These are phyloP conservation scores for Anthostomella pinea DNA, from an alignment of 2,329 filamentous ascomycete genomes.

Conservation along the genomic window DNA sequence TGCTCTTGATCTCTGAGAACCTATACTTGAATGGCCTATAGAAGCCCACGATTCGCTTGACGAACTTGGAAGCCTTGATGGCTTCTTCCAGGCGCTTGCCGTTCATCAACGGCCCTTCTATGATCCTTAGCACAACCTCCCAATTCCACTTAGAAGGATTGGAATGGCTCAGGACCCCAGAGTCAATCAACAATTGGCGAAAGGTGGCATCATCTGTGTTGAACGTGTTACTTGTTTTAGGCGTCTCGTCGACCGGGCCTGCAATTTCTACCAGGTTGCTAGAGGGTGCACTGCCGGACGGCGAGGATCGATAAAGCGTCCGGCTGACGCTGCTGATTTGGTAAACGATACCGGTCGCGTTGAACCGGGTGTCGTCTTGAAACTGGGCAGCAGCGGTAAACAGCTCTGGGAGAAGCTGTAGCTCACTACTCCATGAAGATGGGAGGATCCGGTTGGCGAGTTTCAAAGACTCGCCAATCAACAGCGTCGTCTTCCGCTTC, in stretches of 20 bases:
- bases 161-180: conserved; percentile 80
- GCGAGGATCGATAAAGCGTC: conserved; percentile 78
- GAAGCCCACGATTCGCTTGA: conserved; percentile 91
- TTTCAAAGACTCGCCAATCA: conserved; percentile 89
- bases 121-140: conserved; percentile 85
- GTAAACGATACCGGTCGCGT: conserved; percentile 88
- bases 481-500: conserved; percentile 82
- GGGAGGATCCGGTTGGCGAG: conserved; percentile 84
- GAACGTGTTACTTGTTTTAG: conserved; percentile 47
- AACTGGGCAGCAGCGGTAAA: conserved; percentile 75
- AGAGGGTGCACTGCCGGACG: conserved; percentile 42
- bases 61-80: conserved; percentile 91
- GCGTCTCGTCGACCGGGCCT: conserved; percentile 54
- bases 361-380: conserved; percentile 67
- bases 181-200: conserved; percentile 67
- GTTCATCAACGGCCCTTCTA: conserved; percentile 88
- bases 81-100: conserved; percentile 92
- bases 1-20: conserved; percentile 87
- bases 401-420: conserved; percentile 85
- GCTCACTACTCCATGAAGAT: conserved; percentile 72
- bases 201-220: conserved; percentile 62
- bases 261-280: conserved; percentile 47
- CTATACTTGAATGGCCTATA: conserved; percentile 96
- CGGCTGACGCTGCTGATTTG: conserved; percentile 97
- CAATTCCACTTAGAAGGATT: conserved; percentile 98